Conservation (phyloP, 2,329 filamentous ascomycete genomes). For the Sporothrix pseudoabietina region DNA sequence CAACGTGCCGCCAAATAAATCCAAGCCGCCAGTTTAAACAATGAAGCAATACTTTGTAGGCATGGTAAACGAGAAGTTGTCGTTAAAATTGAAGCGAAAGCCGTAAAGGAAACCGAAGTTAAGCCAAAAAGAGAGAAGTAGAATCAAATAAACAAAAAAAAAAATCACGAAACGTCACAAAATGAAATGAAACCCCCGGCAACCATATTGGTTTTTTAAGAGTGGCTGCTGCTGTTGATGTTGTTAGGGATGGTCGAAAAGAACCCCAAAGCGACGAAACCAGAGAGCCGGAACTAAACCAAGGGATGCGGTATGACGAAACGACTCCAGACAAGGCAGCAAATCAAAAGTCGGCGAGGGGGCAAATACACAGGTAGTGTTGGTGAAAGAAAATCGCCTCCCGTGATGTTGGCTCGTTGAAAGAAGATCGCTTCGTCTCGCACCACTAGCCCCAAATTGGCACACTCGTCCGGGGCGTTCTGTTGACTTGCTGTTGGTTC, state of each 20-base stretch:
- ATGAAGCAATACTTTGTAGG: neutral
- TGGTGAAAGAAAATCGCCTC: neutral
- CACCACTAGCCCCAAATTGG: neutral
- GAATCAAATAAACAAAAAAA: neutral
- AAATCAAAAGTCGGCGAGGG: neutral
- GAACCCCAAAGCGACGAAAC: neutral
- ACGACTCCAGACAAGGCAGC: neutral
- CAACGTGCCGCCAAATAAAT: neutral
- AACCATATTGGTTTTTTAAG: neutral
- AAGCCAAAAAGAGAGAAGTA: neutral
- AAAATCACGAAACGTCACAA: slow-evolving; percentile 5
- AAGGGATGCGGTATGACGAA: neutral
- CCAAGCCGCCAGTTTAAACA: slow-evolving; percentile 20
- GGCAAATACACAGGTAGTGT: too few relatives aligned
- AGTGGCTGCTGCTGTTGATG: neutral
- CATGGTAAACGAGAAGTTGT: neutral
- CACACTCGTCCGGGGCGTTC: neutral
- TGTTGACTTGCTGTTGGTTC: neutral
- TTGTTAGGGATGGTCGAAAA: neutral
- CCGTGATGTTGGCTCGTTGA: neutral
- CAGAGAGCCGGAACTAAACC: neutral
- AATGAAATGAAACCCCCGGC: neutral
- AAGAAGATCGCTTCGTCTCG: neutral
- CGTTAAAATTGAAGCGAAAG: neutral
- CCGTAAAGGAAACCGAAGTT: neutral